These are phyloP conservation scores for Hymenoscyphus scutula DNA, from an alignment of 2,329 filamentous ascomycete genomes.

Conservation along the genomic window DNA sequence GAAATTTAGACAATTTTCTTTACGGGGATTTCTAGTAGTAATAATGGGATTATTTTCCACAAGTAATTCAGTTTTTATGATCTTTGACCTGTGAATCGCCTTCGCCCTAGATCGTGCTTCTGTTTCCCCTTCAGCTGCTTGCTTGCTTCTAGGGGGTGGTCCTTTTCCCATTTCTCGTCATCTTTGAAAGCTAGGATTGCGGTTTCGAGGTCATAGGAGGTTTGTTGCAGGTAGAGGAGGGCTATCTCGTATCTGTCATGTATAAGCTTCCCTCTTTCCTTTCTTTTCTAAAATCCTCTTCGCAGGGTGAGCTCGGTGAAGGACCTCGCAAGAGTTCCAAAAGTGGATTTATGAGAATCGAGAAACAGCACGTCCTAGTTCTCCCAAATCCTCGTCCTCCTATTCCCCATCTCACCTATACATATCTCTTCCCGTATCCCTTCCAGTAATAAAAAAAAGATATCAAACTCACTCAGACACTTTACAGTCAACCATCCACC, in stretches of 20 bases:
- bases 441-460: not conserved
- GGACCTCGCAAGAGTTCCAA: too few species aligned
- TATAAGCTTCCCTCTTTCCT: not conserved
- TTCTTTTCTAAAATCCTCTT: not conserved
- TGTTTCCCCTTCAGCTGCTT: constrained; percentile 44
- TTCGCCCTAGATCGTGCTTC: constrained; percentile 32
- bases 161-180: constrained; percentile 74
- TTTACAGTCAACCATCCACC: constrained; percentile 79
- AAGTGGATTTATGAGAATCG: too few species aligned
- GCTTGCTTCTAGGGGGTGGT: constrained; percentile 56
- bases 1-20: constrained; percentile 5
- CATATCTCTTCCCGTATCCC: not conserved
- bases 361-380: too few species aligned
- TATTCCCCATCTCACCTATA: too few species aligned
- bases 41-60: not conserved
- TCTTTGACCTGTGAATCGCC: constrained; percentile 34
- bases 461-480: constrained; percentile 61
- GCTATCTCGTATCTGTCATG: constrained; percentile 63
- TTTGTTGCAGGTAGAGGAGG: constrained; percentile 70
- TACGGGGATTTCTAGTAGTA: not conserved
- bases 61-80: constrained; percentile 11
- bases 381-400: too few species aligned
- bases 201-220: constrained; percentile 61
- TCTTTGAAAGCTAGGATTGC: constrained; percentile 64
- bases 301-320: too few species aligned